Evolutionary conservation across 2,329 filamentous ascomycete genomes (phyloP), one percentile per base, ranked within the genome.

Genomic region (Trichoderma polysporum): DNA sequence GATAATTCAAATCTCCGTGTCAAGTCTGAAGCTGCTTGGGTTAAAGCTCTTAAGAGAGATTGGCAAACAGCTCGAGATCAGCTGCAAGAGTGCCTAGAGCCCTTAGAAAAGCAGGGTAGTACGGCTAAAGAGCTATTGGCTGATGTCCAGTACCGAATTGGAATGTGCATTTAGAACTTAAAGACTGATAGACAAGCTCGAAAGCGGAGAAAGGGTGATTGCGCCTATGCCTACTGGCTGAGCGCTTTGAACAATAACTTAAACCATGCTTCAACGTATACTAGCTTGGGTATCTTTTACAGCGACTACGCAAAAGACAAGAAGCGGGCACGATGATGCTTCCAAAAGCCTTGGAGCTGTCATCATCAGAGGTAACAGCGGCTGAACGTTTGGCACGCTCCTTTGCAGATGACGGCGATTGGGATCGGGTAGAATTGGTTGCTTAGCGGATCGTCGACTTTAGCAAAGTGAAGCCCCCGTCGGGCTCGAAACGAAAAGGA

Each of bases 391-490:
- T 99, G 17, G 94, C 95, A 1, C 87, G 87, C 68, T 89, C 89
- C 0, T 99, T 97, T 76, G 94, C 96, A 0, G 89, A 97, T 63
- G 90, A 93, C 71, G 89, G 91, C 41, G 95, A 99, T 74, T 99
- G 95, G 95, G 95, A 98, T 71, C 88, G 96, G 59, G 96, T 99
- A 8, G 95, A 98, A 79, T 87, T 96, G 22, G 90, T 99, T 35
- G 91, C 95, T 1, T 91, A 94, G 76, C 88, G 96, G 59, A 91
- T 97, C 0, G 90, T 98, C 2, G 92, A 97, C 69, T 97, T 94
- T n/a, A 95, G 95, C 63, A 95, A 93, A 77, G 92, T 94, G 47
- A 91, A 91, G 71, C 92, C 93, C 27, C 89, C 94, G 1, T 94
- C 95, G 10, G 95, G 96, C 1, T 97, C 94, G 1, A 97, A 96